A percentile compares a stretch with the other conserved stretches of the same genome.
phyloP scores from a whole-genome alignment of 495 filamentous ascomycete genomes.

The Usnea hakonensis region DNA sequence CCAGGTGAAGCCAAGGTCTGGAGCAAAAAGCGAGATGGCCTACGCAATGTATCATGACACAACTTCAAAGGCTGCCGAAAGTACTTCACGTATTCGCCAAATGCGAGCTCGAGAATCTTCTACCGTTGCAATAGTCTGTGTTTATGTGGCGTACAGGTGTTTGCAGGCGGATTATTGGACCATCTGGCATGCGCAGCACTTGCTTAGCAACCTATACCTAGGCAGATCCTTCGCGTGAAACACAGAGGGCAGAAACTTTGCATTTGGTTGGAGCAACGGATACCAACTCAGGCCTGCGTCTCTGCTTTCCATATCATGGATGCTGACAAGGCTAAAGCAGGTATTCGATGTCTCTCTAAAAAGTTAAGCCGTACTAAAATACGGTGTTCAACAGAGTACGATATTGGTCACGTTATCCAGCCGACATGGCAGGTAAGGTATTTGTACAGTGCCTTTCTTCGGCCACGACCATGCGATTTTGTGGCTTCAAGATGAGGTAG shows the following conservation, averaged over 20 bases:
- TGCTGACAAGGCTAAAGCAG: neutral
- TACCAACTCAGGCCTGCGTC: neutral
- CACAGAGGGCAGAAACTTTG: neutral
- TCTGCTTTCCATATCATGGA: neutral
- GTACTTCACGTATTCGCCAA: neutral
- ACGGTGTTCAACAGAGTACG: too few relatives aligned
- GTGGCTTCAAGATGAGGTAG: neutral
- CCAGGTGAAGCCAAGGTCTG: neutral
- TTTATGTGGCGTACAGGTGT: neutral
- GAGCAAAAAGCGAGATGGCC: neutral
- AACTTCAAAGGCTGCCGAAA: neutral
- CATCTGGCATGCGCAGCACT: neutral
- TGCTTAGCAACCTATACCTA: neutral
- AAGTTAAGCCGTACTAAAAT: too few relatives aligned
- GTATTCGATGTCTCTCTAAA: too few relatives aligned
- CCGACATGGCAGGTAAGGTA: too few relatives aligned
- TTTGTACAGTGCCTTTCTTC: too few relatives aligned
- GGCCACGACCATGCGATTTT: neutral
- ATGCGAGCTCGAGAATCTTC: neutral
- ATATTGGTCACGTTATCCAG: too few relatives aligned
- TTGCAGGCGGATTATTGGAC: neutral
- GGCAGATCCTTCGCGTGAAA: constrained; percentile 4
- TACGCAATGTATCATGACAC: neutral
- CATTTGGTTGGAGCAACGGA: neutral
- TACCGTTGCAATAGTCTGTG: neutral